Evolutionary conservation across 495 filamentous ascomycete species (phyloP).

Genomic region (Penicillium samsonianum): DNA sequence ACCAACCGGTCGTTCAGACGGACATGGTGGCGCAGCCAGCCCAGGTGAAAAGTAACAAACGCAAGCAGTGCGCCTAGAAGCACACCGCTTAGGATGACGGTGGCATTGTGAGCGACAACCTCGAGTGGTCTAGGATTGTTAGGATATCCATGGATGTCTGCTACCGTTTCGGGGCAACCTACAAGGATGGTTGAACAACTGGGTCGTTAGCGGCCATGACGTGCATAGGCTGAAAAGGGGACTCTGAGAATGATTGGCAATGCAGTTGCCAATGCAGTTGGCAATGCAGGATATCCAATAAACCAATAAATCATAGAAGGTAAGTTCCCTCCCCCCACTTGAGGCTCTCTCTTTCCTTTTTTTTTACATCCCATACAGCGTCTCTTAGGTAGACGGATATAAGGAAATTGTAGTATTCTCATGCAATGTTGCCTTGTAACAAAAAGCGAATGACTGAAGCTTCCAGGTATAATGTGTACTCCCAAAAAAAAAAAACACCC

Average conservation of each 20-base stretch:
- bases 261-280: not conserved
- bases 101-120: constrained; percentile 4
- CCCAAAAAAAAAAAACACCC: not conserved
- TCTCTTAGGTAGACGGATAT: not conserved
- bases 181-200: not conserved
- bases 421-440: not conserved
- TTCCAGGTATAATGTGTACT: constrained; percentile 8
- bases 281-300: not conserved
- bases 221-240: constrained; percentile 1
- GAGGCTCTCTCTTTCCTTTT: not conserved
- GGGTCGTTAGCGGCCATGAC: constrained; percentile 7
- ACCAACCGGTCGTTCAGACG: not conserved
- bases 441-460: constrained; percentile 1
- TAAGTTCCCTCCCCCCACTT: not conserved
- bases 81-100: constrained; percentile 11
- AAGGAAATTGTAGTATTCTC: not conserved
- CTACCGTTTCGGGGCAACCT: not conserved
- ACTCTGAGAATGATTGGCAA: not conserved
- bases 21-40: not conserved
- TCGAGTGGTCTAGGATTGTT: not conserved
- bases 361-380: not conserved
- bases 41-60: not conserved
- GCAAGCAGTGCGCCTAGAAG: not conserved
- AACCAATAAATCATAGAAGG: not conserved
- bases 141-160: not conserved